These are phyloP conservation scores for Geotrichum carabidarum DNA, from an alignment of 1,139 yeast genomes.

Conservation along the genomic window DNA sequence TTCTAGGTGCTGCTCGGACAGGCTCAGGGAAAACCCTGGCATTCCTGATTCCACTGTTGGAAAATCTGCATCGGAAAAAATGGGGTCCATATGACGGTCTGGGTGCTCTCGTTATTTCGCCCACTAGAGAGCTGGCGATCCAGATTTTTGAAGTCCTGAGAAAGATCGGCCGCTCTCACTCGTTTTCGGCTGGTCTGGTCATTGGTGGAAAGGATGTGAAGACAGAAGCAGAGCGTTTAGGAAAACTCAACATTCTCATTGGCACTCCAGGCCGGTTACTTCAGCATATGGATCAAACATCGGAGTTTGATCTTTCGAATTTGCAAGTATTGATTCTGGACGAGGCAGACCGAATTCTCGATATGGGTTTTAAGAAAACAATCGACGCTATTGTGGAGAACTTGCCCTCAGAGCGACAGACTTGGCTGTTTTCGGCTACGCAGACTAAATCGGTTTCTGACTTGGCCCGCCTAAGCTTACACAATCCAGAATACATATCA, in stretches of 20 bases:
- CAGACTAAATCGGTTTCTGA: slow-evolving; percentile 84
- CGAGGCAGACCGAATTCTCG: slow-evolving; percentile 94
- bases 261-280: slow-evolving; percentile 95
- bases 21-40: slow-evolving; percentile 97
- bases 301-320: slow-evolving; percentile 74
- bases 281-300: slow-evolving; percentile 92
- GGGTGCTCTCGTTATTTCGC: slow-evolving; percentile 87
- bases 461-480: slow-evolving; percentile 77
- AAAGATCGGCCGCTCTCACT: slow-evolving; percentile 73
- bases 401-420: slow-evolving; percentile 76
- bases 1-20: slow-evolving; percentile 89
- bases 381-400: slow-evolving; percentile 80
- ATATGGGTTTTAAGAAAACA: slow-evolving; percentile 92
- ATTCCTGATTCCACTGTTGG: slow-evolving; percentile 79
- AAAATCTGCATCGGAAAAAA: slow-evolving; percentile 59
- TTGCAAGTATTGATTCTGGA: slow-evolving; percentile 81
- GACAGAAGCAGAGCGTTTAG: slow-evolving; percentile 79
- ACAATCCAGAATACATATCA: slow-evolving; percentile 62
- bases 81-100: slow-evolving; percentile 90
- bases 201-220: slow-evolving; percentile 95
- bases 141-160: slow-evolving; percentile 88
- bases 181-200: slow-evolving; percentile 88
- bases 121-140: slow-evolving; percentile 90
- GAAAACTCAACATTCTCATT: slow-evolving; percentile 76
- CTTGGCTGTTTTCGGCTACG: slow-evolving; percentile 86